Percentiles rank a stretch among this genome's conserved stretches.
Evolutionary conservation across 495 filamentous ascomycete genomes (phyloP).

Genomic region (Apodospora peruviana): DNA sequence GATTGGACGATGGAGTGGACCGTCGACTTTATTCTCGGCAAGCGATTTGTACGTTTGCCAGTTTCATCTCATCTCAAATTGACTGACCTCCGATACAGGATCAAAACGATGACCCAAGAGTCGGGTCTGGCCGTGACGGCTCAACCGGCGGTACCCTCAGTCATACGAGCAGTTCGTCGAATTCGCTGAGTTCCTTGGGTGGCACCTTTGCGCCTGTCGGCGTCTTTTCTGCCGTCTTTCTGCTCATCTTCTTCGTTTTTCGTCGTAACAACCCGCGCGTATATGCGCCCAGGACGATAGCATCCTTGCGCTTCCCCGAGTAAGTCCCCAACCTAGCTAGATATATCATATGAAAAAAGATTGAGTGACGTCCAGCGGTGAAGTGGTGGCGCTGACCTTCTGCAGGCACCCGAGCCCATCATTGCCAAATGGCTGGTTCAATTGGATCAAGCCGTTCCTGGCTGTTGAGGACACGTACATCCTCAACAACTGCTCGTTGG

Average conservation of each 20-base stretch:
- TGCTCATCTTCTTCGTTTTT: slow-evolving; percentile 23
- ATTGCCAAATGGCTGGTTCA: slow-evolving; percentile 60
- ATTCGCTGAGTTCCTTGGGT: slow-evolving; percentile 33
- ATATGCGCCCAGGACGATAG: slow-evolving; percentile 27
- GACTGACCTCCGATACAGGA: too few relatives aligned
- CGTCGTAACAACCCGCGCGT: slow-evolving; percentile 26
- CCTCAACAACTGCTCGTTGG: slow-evolving; percentile 62
- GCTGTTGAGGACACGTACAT: slow-evolving; percentile 57
- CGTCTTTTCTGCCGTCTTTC: slow-evolving; percentile 30
- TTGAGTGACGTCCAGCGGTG: background rate
- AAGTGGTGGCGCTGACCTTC: background rate
- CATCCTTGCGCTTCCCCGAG: slow-evolving; percentile 22
- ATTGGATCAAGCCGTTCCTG: slow-evolving; percentile 60
- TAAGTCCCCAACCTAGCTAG: slow-evolving; percentile 12
- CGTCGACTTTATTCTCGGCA: too few relatives aligned
- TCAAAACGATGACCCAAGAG: slow-evolving; percentile 18
- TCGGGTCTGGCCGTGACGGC: slow-evolving; percentile 25
- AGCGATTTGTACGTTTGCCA: too few relatives aligned
- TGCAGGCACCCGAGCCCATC: slow-evolving; percentile 57
- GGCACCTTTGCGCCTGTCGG: slow-evolving; percentile 47
- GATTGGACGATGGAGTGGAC: too few relatives aligned
- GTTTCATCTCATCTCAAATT: too few relatives aligned
- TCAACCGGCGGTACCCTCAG: slow-evolving; percentile 19
- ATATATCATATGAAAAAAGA: background rate
- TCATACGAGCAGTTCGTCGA: slow-evolving; percentile 9